Evolutionary conservation across 2,329 filamentous ascomycete genomes (phyloP).

Genomic region (Nannizziopsis arthrosporioides): DNA sequence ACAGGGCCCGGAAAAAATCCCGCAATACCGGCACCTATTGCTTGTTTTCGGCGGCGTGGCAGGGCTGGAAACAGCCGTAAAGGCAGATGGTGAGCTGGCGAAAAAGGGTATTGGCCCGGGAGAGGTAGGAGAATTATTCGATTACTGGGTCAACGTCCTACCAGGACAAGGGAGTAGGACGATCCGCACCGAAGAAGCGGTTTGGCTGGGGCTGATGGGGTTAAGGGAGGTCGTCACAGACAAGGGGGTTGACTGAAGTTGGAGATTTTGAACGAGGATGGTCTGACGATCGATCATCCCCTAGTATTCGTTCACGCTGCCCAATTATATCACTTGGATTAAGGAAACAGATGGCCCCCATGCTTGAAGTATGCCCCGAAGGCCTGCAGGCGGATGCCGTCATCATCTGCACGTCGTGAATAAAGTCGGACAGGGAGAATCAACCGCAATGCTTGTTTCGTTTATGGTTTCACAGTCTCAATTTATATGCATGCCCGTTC

Average conservation of each 20-base stretch:
- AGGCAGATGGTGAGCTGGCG: conserved; percentile 47
- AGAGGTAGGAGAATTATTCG: conserved; percentile 61
- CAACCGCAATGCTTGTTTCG: too few species aligned
- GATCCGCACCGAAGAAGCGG: conserved; percentile 72
- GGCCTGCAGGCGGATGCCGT: too few species aligned
- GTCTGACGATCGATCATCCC: too few species aligned
- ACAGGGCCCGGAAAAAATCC: conserved; percentile 25
- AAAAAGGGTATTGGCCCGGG: conserved; percentile 52
- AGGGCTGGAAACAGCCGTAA: conserved; percentile 64
- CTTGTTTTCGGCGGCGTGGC: conserved; percentile 71
- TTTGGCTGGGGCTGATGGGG: conserved; percentile 63
- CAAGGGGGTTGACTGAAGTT: conserved; percentile 12
- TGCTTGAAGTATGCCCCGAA: too few species aligned
- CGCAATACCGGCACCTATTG: conserved; percentile 53
- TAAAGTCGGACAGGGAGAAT: too few species aligned
- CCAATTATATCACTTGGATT: too few species aligned
- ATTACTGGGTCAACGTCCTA: conserved; percentile 72
- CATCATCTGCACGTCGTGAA: too few species aligned
- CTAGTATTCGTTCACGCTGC: too few species aligned
- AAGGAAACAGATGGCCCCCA: too few species aligned
- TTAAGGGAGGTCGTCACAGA: conserved; percentile 45
- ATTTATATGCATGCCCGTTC: too few species aligned
- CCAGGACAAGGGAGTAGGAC: conserved; percentile 70
- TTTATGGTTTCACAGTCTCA: too few species aligned
- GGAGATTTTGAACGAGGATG: background rate